Base-by-base conservation (phyloP, 2,329 filamentous ascomycete species). In the Stachybotrys chartarum region DNA sequence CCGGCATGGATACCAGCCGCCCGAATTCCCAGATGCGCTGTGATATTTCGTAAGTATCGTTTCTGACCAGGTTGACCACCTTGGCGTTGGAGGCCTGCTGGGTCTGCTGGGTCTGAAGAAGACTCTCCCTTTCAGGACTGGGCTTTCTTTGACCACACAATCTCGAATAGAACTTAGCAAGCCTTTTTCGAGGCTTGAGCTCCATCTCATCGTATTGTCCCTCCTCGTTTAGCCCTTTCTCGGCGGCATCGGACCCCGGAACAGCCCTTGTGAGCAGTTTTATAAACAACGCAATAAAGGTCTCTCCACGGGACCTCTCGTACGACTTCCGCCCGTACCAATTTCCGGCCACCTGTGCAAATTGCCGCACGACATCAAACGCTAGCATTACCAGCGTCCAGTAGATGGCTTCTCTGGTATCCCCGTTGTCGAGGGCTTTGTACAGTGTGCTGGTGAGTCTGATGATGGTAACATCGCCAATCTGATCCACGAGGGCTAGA, bases 21-120 rank as follows among this genome's bases (percentile, higher is more conserved):
- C 88, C 81, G 53, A 94, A 88, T 57, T 96, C 91, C 91, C 91
- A 96, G 63, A 96, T 94, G 48, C 88, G 76, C 64, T 93, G 90
- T 3, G 90, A 82, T 45, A 93, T 83, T 66, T 92, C 88, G 65
- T 93, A 94, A 0, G 88, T 89, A 67, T 94, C 90, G 56, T 81
- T 85, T 51, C 90, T 85, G 77, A 96, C 88, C 2, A 96, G 72
- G 63, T 96, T 96, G 58, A 96, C 80, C 53, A 96, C 94, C 66
- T 96, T 96, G 7, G 91, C 91, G 72, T 92, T 93, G 0, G 89
- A 91, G 0, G 87, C 82, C 55, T 65, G 66, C 46, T 71, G 4
- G 24, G 24, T 24, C 24, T 24, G 24, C 24, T 4, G 24, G 24
- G 24, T 24, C 24, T 24, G 24, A 24, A 24, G 24, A 24, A 24